Base-by-base conservation (phyloP, 192 early-diverging fungal genomes). In the Coemansia nantahalensis region DNA sequence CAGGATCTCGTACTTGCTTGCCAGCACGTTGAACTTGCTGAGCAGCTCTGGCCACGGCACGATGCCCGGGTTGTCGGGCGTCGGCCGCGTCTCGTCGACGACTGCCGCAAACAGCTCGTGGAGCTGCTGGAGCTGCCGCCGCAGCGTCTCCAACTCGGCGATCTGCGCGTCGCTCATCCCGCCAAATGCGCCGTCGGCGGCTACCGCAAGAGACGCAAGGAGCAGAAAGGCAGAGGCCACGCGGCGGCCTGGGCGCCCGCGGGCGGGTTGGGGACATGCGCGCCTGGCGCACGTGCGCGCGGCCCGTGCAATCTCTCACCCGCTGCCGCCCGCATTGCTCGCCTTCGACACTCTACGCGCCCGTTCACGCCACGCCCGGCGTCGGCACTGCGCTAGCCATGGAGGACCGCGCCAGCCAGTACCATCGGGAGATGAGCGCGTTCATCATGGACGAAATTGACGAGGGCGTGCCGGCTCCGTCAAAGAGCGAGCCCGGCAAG, bases 401-500 rank as follows among this genome's bases (percentile, higher is more conserved):
- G 71, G 71, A 75, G 65, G 58, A 61, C 16, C 59, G 64, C n/a
- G 71, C 71, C 39, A 51, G 47, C 36, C 71, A 75, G 48, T 75
- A 66, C 56, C 55, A 63, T 62, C 71, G 71, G 37, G 59, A 66
- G 71, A 75, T 75, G 71, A 67, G 52, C 44, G 49, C 43, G n/a
- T 75, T 75, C 45, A 75, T 75, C 41, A 34, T 39, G 32, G 60
- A 75, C 24, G 71, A 75, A 48, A 58, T 75, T 49, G 60, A 63
- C 16, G 55, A 67, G 30, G 71, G 71, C 32, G 48, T 44, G n/a
- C 19, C 58, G 8, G 28, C 51, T 31, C 63, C 55, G 28, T 49
- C 71, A 39, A 62, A 63, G 23, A 62, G 51, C 1, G 71, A 75
- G 56, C 62, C 61, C 9, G 71, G 71, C 8, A 97, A 96, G 64